phyloP scores from a whole-genome alignment of 768 basidiomycete genomes.

The Pulveroboletus sp. region DNA sequence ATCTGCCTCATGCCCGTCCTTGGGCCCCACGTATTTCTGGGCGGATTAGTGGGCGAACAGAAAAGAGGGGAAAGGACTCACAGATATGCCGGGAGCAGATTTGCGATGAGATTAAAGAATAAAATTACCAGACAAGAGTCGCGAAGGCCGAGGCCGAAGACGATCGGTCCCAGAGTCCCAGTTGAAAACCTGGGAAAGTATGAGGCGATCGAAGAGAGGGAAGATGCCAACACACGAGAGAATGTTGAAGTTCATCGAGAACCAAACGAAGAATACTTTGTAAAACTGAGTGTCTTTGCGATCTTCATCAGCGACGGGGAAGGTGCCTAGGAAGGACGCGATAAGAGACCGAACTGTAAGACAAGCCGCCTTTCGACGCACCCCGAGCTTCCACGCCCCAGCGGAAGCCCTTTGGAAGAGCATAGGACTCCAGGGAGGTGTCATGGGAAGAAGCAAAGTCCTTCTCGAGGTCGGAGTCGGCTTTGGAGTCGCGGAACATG shows the following conservation, averaged over 20 bases:
- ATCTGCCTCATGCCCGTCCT: conserved; percentile 78
- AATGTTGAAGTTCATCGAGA: conserved; percentile 65
- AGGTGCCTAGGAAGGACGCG: conserved; percentile 36
- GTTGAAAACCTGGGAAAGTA: conserved; percentile 50
- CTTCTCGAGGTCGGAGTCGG: conserved; percentile 28
- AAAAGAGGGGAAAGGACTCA: conserved; percentile 24
- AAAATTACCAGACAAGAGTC: conserved; percentile 62
- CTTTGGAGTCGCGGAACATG: conserved; percentile 24
- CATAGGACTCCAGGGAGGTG: not conserved
- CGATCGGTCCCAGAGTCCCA: conserved; percentile 61
- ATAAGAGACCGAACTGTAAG: not conserved
- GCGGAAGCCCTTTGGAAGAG: conserved; percentile 18
- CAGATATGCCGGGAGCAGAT: conserved; percentile 57
- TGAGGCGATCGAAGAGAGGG: not conserved
- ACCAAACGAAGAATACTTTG: conserved; percentile 70
- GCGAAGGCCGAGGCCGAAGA: conserved; percentile 55
- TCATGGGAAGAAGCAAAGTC: conserved; percentile 18
- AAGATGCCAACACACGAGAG: conserved; percentile 36
- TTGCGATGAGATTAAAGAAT: conserved; percentile 63
- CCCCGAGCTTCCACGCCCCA: conserved; percentile 33
- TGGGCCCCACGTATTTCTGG: conserved; percentile 67
- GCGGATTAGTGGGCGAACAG: not conserved
- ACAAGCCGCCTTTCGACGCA: not conserved
- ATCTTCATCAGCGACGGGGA: conserved; percentile 46
- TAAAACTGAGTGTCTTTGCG: conserved; percentile 55